Evolutionary conservation across 805 yeast genomes (phyloP), one percentile per base, ranked within the genome.

Genomic region (Lipomyces mesembrius): DNA sequence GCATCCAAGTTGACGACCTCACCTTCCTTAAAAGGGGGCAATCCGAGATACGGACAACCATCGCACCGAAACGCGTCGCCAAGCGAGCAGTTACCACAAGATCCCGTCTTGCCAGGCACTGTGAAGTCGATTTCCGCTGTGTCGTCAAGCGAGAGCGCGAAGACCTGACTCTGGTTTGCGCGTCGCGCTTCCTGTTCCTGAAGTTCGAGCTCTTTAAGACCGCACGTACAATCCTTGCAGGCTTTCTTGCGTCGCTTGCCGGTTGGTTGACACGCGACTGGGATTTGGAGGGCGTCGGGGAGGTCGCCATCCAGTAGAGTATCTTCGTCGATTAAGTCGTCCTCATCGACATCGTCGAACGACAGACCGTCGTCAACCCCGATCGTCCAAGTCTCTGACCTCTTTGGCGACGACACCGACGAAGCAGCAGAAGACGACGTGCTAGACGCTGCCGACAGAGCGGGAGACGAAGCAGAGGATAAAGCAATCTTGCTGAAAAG

Each of bases 41-140:
- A 82, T 0, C 99, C 99, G 72, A 95, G 81, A 79, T 88, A 95
- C 52, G 99, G 99, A 80, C 99, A 95, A 1, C 98, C 98, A 73
- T 93, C 97, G 78, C 99, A 95, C 75, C 99, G 83, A 81, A 95
- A 95, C 0, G 99, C 99, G 78, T 95, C 99, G 56, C 99, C 99
- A 60, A 95, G 83, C 0, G 98, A 88, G 80, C 99, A 95, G 11
- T 97, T 91, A 32, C 97, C 97, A 81, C 99, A 95, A 2, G 98
- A 97, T 2, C 78, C 80, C 12, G 96, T 89, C 75, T 94, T 94
- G 53, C 98, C 98, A 71, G 93, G 92, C n/a, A 93, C 87, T 0
- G 99, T 94, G 80, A 94, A 94, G 77, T 94, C 98, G 64, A 94
- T 87, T 77, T 94, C 99, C 2, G 96, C 85, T 74, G 92, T 81